Evolutionary conservation across 306 rosid genomes (phyloP).

Genomic region (Lathyrus tuberosus): DNA sequence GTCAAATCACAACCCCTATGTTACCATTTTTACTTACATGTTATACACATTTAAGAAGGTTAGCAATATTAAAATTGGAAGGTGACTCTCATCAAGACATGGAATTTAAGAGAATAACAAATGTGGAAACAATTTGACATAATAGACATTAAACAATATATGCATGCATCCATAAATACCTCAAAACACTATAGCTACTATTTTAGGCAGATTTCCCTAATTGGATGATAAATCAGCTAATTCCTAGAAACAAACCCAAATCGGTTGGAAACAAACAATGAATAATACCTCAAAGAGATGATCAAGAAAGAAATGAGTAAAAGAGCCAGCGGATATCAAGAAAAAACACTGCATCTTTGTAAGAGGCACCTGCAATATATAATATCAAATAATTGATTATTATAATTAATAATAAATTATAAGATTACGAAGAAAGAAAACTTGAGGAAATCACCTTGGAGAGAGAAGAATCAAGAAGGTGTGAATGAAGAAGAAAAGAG

Average conservation of each 20-base stretch:
- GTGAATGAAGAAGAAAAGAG: conserved; percentile 45
- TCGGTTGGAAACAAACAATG: background rate
- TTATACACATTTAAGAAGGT: background rate
- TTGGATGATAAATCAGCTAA: background rate
- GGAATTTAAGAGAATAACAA: background rate
- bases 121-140: background rate
- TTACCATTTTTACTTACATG: too few species aligned
- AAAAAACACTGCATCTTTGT: background rate
- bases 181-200: background rate
- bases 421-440: background rate
- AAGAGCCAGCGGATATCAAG: conserved; percentile 82
- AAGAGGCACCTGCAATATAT: conserved; percentile 61
- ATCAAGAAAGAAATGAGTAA: conserved; percentile 86
- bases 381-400: background rate
- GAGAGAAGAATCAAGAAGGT: conserved; percentile 66
- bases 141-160: background rate
- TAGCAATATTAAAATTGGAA: too few species aligned
- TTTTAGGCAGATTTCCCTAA: background rate
- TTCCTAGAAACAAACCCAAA: too few species aligned
- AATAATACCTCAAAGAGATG: conserved; percentile 80
- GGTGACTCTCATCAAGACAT: background rate
- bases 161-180: background rate
- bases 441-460: conserved; percentile 49
- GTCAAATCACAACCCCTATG: too few species aligned
- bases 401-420: background rate